phyloP scores from a whole-genome alignment of 371 early-diverging fungal genomes.

The Haplosporangium sp. region DNA sequence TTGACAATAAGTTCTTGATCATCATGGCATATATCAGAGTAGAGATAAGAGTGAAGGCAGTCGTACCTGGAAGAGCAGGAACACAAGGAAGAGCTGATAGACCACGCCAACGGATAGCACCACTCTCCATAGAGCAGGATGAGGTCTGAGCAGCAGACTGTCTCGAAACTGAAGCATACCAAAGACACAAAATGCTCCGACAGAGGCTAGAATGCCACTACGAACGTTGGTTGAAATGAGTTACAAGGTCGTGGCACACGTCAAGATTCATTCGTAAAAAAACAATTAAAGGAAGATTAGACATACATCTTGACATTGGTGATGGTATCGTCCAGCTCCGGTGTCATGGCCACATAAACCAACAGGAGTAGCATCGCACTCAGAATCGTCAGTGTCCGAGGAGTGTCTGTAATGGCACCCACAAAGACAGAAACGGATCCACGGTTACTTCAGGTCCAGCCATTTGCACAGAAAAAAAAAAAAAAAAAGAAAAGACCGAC shows the following conservation, averaged over 20 bases:
- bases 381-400: conserved; percentile 47
- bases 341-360: conserved; percentile 54
- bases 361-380: conserved; percentile 37
- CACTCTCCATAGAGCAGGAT: conserved; percentile 94
- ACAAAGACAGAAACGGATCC: background rate
- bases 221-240: too few relatives aligned
- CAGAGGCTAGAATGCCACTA: conserved; percentile 75
- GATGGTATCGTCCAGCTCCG: conserved; percentile 49
- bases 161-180: conserved; percentile 92
- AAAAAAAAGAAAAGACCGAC: background rate
- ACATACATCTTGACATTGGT: conserved; percentile 56
- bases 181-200: conserved; percentile 80
- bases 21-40: background rate
- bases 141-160: conserved; percentile 95
- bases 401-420: conserved; percentile 24
- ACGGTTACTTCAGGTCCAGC: too few relatives aligned
- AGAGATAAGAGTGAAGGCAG: background rate
- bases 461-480: too few relatives aligned
- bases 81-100: conserved; percentile 90
- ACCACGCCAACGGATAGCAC: conserved; percentile 86
- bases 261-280: background rate
- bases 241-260: background rate
- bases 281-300: background rate
- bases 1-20: too few relatives aligned
- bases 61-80: conserved; percentile 89